These are phyloP conservation scores for Thalassiosira exigua DNA, from an alignment of 352 stramenopile genomes.

Conservation along the genomic window DNA sequence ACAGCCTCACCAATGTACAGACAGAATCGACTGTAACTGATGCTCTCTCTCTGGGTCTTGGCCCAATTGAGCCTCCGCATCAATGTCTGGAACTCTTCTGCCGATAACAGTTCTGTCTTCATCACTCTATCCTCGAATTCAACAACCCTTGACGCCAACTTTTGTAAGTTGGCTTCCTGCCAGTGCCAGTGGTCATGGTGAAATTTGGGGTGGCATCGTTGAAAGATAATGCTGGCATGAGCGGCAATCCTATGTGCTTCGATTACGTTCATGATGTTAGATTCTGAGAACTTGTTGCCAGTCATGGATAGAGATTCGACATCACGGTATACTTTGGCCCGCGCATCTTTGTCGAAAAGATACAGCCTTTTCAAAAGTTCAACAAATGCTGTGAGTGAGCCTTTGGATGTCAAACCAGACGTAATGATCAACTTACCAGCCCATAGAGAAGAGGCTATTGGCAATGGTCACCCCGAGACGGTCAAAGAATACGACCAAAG, in stretches of 20 bases:
- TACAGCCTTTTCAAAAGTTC: conserved; percentile 60
- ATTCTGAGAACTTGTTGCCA: conserved; percentile 12
- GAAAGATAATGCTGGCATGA: conserved; percentile 46
- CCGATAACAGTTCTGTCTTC: conserved; percentile 14
- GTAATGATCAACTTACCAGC: too few species aligned
- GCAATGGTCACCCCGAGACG: conserved; percentile 38
- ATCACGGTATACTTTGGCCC: conserved; percentile 45
- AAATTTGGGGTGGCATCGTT: conserved; percentile 33
- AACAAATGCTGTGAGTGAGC: too few species aligned
- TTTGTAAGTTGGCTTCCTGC: conserved; percentile 35
- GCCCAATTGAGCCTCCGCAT: conserved; percentile 21
- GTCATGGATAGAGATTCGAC: conserved; percentile 31
- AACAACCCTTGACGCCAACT: conserved; percentile 21
- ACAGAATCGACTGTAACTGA: conserved; percentile 61
- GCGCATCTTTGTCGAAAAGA: conserved; percentile 39
- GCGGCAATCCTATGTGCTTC: conserved; percentile 42
- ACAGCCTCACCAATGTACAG: conserved; percentile 55
- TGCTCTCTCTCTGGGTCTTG: conserved; percentile 17
- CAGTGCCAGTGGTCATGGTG: conserved; percentile 56
- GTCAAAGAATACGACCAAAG: conserved; percentile 60
- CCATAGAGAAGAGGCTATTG: conserved; percentile 53
- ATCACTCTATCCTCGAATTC: not conserved
- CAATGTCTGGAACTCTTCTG: conserved; percentile 29
- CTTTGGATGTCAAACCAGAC: too few species aligned
- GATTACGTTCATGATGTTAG: conserved; percentile 24